A percentile compares a stretch with the other conserved stretches of the same genome.
Evolutionary conservation across 1,139 yeast species (phyloP).

Genomic region (Blastobotrys aristatus): DNA sequence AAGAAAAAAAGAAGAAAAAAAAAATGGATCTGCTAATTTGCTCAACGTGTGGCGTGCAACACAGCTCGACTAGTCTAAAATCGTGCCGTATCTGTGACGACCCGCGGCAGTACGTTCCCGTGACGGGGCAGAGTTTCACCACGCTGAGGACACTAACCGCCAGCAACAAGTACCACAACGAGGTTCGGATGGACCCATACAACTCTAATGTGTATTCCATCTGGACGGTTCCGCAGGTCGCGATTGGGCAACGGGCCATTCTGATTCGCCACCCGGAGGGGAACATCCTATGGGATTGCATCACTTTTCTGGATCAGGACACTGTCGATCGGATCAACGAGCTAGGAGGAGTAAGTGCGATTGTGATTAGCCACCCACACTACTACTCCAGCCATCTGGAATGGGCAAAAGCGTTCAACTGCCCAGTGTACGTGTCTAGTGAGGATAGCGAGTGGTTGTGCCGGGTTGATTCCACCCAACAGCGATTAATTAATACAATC

Average conservation of each 20-base stretch:
- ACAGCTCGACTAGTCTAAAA: constrained; percentile 4
- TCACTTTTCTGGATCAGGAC: constrained; percentile 21
- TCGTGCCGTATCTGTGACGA: constrained; percentile 22
- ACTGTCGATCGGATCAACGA: constrained; percentile 17
- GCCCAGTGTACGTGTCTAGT: constrained; percentile 18
- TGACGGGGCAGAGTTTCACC: constrained; percentile 21
- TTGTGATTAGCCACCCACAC: constrained; percentile 23
- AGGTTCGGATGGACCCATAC: constrained; percentile 17
- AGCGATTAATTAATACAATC: constrained; percentile 9
- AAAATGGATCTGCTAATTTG: constrained; percentile 14
- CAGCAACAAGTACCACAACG: constrained; percentile 16
- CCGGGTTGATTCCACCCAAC: constrained; percentile 13
- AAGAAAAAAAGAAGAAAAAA: neutral
- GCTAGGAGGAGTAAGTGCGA: constrained; percentile 21
- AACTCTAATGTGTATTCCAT: constrained; percentile 17
- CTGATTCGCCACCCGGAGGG: constrained; percentile 18
- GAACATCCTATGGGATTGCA: constrained; percentile 23
- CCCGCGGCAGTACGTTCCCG: constrained; percentile 23
- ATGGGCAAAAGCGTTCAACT: constrained; percentile 20
- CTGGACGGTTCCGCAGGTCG: constrained; percentile 20
- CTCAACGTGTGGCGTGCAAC: constrained; percentile 17
- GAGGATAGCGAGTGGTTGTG: constrained; percentile 19
- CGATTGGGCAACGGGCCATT: constrained; percentile 25
- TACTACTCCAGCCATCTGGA: constrained; percentile 21
- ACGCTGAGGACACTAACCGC: constrained; percentile 16